Conservation (phyloP, 2,329 filamentous ascomycete species). For the Magnaporthiopsis poae region DNA sequence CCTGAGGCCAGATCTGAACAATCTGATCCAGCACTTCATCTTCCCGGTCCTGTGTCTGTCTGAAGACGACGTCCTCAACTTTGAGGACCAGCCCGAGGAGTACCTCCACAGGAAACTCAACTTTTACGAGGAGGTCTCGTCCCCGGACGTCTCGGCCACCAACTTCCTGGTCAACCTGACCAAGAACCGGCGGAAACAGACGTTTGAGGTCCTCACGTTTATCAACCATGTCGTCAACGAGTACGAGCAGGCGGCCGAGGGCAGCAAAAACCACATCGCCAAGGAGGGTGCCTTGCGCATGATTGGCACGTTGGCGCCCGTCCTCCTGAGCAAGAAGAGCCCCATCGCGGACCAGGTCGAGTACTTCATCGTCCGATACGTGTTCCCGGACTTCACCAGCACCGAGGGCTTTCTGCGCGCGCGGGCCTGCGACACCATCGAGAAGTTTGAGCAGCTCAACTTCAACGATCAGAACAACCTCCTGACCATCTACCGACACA, state of each 20-base stretch:
- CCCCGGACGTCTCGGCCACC: slow-evolving; percentile 88
- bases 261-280: slow-evolving; percentile 84
- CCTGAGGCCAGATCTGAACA: slow-evolving; percentile 85
- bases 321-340: slow-evolving; percentile 95
- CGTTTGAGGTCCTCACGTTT: slow-evolving; percentile 86
- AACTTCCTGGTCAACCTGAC: slow-evolving; percentile 94
- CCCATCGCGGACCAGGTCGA: slow-evolving; percentile 96
- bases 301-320: slow-evolving; percentile 88
- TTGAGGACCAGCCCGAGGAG: slow-evolving; percentile 87
- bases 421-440: slow-evolving; percentile 89
- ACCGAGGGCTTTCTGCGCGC: slow-evolving; percentile 84
- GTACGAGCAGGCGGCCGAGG: slow-evolving; percentile 74
- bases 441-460: slow-evolving; percentile 94
- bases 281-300: slow-evolving; percentile 95
- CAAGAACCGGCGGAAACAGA: slow-evolving; percentile 89
- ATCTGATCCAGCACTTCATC: slow-evolving; percentile 84
- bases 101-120: slow-evolving; percentile 96
- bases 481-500: slow-evolving; percentile 90
- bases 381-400: slow-evolving; percentile 95
- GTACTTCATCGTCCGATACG: slow-evolving; percentile 95
- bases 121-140: slow-evolving; percentile 92
- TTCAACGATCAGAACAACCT: slow-evolving; percentile 96
- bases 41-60: slow-evolving; percentile 92
- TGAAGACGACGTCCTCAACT: slow-evolving; percentile 85
- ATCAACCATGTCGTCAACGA: slow-evolving; percentile 91